Base-by-base conservation (phyloP, 2,329 filamentous ascomycete genomes). In the Sporothrix humicola region DNA sequence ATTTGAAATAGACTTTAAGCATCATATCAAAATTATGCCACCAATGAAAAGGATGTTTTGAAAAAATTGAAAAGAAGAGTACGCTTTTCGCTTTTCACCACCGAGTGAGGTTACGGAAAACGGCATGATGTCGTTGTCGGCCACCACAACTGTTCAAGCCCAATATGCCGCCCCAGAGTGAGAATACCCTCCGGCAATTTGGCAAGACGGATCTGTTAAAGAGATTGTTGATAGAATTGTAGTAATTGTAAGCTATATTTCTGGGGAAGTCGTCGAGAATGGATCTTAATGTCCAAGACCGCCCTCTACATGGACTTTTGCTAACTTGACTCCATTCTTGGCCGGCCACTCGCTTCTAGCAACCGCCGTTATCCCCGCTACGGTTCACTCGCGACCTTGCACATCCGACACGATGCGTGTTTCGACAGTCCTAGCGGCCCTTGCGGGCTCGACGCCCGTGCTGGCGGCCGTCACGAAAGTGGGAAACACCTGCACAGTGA, bases 401-500 rank as follows among this genome's bases (percentile, higher is more conserved):
- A 42, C 26, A 6, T 2, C 50, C 3, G 3, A 42, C 6, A 61
- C 58, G 58, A 61, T 61, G 58, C 58, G 15, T 17, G 5, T 42
- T 15, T 61, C 58, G 15, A 61, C 58, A 7, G 42, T 61, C 17
- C 26, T 61, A 15, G 58, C 13, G 13, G 58, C 17, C 15, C 31
- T 61, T 61, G 58, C n/a, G 58, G 58, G 58, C 26, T 42, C 58
- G 26, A 37, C 58, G 58, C 26, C 26, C 6, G 31, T 17, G 1
- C 2, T 61, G 58, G 31, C 58, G 26, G 58, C 58, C 13, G 42
- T 61, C 31, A 13, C 37, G 15, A 26, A 31, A 26, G 58, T 17
- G 26, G 58, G 58, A 42, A 61, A 61, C 58, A 61, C 58, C 13
- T 61, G 58, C 15, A 61, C 58, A 17, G 58, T 61, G 26, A 61